Evolutionary conservation across 2,329 filamentous ascomycete genomes (phyloP).

Genomic region (Colletotrichum trifolii): DNA sequence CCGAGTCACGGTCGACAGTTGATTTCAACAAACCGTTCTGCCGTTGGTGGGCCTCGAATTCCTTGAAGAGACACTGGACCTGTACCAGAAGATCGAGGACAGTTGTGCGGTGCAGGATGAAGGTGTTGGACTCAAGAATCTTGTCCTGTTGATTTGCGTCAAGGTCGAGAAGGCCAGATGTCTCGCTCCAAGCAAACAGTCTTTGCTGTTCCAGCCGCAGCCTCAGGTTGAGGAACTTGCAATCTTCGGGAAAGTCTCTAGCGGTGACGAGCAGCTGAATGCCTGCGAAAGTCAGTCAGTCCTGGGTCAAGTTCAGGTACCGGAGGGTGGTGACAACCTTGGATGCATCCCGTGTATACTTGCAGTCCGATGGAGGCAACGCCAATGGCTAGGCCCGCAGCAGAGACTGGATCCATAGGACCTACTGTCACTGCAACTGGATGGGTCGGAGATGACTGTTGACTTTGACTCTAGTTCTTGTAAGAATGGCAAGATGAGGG

Average conservation of each 20-base stretch:
- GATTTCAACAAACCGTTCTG: slow-evolving; percentile 51
- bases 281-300: slow-evolving; percentile 41
- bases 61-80: slow-evolving; percentile 58
- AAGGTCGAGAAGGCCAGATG: slow-evolving; percentile 58
- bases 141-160: slow-evolving; percentile 53
- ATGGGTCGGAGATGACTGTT: not conserved
- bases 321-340: slow-evolving; percentile 43
- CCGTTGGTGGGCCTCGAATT: slow-evolving; percentile 56
- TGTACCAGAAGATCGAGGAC: slow-evolving; percentile 61
- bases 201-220: slow-evolving; percentile 62
- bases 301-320: not conserved
- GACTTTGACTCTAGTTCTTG: too few species aligned
- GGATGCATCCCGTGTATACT: slow-evolving; percentile 58
- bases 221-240: slow-evolving; percentile 59
- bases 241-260: slow-evolving; percentile 59
- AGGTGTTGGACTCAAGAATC: slow-evolving; percentile 58
- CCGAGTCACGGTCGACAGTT: slow-evolving; percentile 47
- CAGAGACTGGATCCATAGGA: slow-evolving; percentile 56
- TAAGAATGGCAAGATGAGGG: too few species aligned
- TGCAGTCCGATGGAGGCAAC: slow-evolving; percentile 59
- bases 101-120: slow-evolving; percentile 59
- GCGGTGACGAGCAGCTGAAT: slow-evolving; percentile 61
- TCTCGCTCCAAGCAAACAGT: slow-evolving; percentile 61
- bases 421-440: not conserved
- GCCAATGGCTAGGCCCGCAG: slow-evolving; percentile 55